These are phyloP conservation scores for Nakaseomyces bracarensis DNA, from an alignment of 1,139 yeast genomes.

Conservation along the genomic window DNA sequence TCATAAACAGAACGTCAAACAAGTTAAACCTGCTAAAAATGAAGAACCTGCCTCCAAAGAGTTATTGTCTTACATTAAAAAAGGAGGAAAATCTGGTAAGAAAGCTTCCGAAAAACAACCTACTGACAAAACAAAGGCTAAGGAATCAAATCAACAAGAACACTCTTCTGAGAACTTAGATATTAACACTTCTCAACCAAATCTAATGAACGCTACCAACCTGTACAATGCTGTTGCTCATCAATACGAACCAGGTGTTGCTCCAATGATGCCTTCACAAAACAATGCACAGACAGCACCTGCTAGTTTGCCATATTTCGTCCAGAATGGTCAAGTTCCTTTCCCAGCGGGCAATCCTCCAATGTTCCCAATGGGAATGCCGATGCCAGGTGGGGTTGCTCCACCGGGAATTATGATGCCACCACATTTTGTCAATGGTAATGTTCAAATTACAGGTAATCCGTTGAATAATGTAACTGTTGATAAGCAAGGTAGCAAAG, in stretches of 20 bases:
- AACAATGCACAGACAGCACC: conserved; percentile 9
- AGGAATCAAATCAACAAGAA: conserved; percentile 6
- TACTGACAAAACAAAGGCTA: background rate
- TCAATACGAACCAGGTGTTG: conserved; percentile 18
- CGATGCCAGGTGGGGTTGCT: conserved; percentile 25
- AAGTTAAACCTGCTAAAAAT: conserved; percentile 9
- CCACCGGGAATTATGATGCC: conserved; percentile 14
- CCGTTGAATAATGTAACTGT: conserved; percentile 9
- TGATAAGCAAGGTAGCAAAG: conserved; percentile 14
- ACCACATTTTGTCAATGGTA: conserved; percentile 11
- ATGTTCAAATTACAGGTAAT: background rate
- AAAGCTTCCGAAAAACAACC: conserved; percentile 10
- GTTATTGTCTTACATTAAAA: conserved; percentile 24
- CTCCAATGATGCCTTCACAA: conserved; percentile 3
- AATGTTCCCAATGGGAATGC: conserved; percentile 20
- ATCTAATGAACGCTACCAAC: conserved; percentile 23
- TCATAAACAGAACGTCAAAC: conserved; percentile 8
- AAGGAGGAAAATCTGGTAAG: conserved; percentile 11
- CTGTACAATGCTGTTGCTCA: conserved; percentile 31
- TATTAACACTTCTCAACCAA: too few species aligned
- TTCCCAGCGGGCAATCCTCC: conserved; percentile 30
- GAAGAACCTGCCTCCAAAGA: conserved; percentile 21
- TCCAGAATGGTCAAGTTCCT: conserved; percentile 19
- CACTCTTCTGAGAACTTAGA: too few species aligned
- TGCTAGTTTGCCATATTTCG: conserved; percentile 24